Conservation (phyloP, 805 yeast genomes). For the Deakozyma indianensis region DNA sequence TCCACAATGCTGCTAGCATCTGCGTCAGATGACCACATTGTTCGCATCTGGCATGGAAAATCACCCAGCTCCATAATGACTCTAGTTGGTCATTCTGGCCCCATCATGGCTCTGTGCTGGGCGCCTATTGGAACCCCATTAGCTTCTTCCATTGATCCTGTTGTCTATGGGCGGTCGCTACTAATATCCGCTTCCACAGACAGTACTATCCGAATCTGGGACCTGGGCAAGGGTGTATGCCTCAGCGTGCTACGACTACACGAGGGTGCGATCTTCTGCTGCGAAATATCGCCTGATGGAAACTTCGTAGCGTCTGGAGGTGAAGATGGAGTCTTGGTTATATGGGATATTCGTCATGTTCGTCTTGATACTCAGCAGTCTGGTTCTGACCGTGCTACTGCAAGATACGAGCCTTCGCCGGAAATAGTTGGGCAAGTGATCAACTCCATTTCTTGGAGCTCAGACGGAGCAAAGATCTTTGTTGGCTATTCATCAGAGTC, state of each 20-base stretch:
- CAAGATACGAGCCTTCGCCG: conserved; percentile 4
- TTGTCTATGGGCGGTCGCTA: conserved; percentile 6
- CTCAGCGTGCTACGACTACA: conserved; percentile 25
- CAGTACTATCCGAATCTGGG: conserved; percentile 59
- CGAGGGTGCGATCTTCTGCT: conserved; percentile 42
- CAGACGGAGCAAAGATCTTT: conserved; percentile 8
- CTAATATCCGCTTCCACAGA: conserved; percentile 47
- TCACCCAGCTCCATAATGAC: conserved; percentile 15
- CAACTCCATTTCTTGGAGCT: conserved; percentile 10
- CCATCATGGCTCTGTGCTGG: conserved; percentile 10
- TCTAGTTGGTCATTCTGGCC: conserved; percentile 14
- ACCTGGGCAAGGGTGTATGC: conserved; percentile 23
- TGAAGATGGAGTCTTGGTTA: conserved; percentile 38
- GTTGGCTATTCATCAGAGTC: conserved; percentile 10
- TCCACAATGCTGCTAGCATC: conserved; percentile 46
- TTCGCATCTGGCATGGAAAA: conserved; percentile 69
- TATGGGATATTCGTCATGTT: conserved; percentile 12
- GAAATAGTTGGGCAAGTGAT: conserved; percentile 2
- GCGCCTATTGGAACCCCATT: conserved; percentile 5
- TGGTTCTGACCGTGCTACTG: conserved; percentile 5
- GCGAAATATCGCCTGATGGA: conserved; percentile 36
- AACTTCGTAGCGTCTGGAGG: conserved; percentile 49
- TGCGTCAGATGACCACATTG: conserved; percentile 60
- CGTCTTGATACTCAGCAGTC: not conserved
- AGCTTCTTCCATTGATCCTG: conserved; percentile 5